Conservation (phyloP, 768 basidiomycete species). For the Kwoniella newhampshirensis region DNA sequence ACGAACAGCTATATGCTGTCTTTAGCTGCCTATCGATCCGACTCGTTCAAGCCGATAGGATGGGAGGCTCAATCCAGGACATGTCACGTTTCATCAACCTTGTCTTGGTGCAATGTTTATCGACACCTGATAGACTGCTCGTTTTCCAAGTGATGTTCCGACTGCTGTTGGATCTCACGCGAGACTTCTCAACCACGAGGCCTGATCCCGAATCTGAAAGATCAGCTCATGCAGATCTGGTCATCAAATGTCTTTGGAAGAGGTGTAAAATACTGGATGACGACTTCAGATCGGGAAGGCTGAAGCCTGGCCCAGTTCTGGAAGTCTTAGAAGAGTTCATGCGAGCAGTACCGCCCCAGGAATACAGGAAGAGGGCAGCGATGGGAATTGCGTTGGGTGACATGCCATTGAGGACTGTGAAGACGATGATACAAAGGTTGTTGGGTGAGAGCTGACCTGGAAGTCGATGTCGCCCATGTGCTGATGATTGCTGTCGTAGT, state of each 20-base stretch:
- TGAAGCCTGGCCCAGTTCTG: conserved; percentile 86
- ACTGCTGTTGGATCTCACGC: conserved; percentile 75
- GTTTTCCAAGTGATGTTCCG: conserved; percentile 72
- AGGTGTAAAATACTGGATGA: conserved; percentile 90
- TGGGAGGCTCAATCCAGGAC: conserved; percentile 81
- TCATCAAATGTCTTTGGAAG: conserved; percentile 97
- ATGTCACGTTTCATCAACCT: conserved; percentile 96
- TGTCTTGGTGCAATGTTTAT: conserved; percentile 91
- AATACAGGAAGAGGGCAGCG: conserved; percentile 88
- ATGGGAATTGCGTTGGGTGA: conserved; percentile 93
- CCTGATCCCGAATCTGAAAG: conserved; percentile 74
- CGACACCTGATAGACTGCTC: conserved; percentile 82
- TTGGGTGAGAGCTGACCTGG: conserved; percentile 64
- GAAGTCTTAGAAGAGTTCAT: conserved; percentile 91
- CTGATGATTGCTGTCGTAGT: conserved; percentile 48
- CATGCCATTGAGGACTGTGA: conserved; percentile 95
- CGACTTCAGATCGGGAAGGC: conserved; percentile 72
- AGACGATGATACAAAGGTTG: conserved; percentile 95
- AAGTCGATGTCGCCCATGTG: neutral
- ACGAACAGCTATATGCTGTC: conserved; percentile 79
- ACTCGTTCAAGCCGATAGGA: conserved; percentile 87
- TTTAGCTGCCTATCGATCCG: conserved; percentile 88
- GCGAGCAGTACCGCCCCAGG: conserved; percentile 88
- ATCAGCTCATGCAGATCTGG: conserved; percentile 85
- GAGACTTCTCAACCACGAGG: conserved; percentile 29